These are phyloP conservation scores for Phyllachora maydis DNA, from an alignment of 2,329 filamentous ascomycete species.

Conservation along the genomic window DNA sequence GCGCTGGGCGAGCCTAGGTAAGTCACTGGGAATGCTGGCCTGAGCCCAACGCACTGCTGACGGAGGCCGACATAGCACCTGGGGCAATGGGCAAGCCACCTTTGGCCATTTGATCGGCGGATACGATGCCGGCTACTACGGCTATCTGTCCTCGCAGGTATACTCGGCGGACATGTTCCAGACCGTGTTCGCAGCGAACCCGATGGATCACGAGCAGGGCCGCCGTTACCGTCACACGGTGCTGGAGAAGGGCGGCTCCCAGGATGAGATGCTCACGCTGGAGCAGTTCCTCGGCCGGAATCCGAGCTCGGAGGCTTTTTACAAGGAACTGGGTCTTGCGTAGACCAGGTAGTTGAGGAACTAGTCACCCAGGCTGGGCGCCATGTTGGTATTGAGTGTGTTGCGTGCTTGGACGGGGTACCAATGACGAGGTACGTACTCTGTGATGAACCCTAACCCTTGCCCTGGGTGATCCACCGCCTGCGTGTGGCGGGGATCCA, in stretches of 20 bases:
- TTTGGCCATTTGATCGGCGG: slow-evolving; percentile 71
- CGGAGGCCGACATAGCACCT: slow-evolving; percentile 23
- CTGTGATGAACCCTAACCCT: slow-evolving; percentile 1
- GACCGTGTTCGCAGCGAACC: slow-evolving; percentile 54
- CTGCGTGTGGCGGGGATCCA: too few relatives aligned
- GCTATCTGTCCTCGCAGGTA: slow-evolving; percentile 54
- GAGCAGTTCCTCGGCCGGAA: slow-evolving; percentile 60
- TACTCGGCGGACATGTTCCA: slow-evolving; percentile 80
- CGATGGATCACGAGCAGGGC: slow-evolving; percentile 57
- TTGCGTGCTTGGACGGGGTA: too few relatives aligned
- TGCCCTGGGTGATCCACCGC: too few relatives aligned
- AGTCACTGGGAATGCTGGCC: too few relatives aligned
- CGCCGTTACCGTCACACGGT: slow-evolving; percentile 61
- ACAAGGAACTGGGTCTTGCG: slow-evolving; percentile 46
- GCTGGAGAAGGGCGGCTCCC: slow-evolving; percentile 55
- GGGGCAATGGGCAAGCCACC: slow-evolving; percentile 61
- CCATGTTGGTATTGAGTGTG: too few relatives aligned
- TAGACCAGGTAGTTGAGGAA: slow-evolving; percentile 1
- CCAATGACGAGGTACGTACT: too few relatives aligned
- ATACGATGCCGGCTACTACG: slow-evolving; percentile 73
- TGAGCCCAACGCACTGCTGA: too few relatives aligned
- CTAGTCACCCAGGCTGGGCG: too few relatives aligned
- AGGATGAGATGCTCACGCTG: slow-evolving; percentile 63
- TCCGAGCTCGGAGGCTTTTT: slow-evolving; percentile 62
- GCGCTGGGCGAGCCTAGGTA: slow-evolving; percentile 34